Base-by-base conservation (phyloP, 2,329 filamentous ascomycete genomes). In the Penicillium sp. region DNA sequence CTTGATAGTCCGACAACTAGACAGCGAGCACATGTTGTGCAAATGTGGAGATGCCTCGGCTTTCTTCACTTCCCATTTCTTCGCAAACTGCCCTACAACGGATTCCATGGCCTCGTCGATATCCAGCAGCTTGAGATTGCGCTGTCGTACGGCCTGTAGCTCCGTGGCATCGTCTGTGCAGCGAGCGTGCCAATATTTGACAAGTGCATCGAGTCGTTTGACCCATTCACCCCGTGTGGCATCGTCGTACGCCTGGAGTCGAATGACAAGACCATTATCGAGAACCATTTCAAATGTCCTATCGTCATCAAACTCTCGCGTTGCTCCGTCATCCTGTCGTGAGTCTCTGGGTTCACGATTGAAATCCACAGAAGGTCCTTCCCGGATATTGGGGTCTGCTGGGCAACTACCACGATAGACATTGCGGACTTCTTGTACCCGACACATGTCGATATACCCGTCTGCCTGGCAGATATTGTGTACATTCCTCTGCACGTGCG, bases 11-110 rank as follows among this genome's bases (percentile, higher is more conserved):
- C 86, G 82, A 67, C 86, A 89, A 37, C 78, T 79, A 11, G 82
- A 79, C 22, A 88, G 80, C n/a, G 82, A 81, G 68, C 86, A 89
- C 74, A 88, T 81, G 68, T 89, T 85, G 74, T 87, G 88, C n/a
- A 88, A 72, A 38, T 82, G 74, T 1, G 85, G 81, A 1, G 81
- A 86, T n/a, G 85, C 84, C 61, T 81, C 81, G 1, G 84, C 82
- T 60, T 85, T 81, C 16, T 78, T 82, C 22, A 88, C 85, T 68
- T 89, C 86, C 86, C 86, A 89, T 64, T 88, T 88, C 61, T 79
- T 76, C 0, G 85, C 85, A 65, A 85, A 88, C 64, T 87, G 85
- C 10, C 85, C 86, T n/a, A 88, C 72, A 42, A 82, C 73, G 0
- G 86, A 85, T 70, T 89, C 86, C 61, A 82, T 78, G 61, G 85